Base-by-base conservation (phyloP, 2,329 filamentous ascomycete genomes). In the Diaporthe destruens region DNA sequence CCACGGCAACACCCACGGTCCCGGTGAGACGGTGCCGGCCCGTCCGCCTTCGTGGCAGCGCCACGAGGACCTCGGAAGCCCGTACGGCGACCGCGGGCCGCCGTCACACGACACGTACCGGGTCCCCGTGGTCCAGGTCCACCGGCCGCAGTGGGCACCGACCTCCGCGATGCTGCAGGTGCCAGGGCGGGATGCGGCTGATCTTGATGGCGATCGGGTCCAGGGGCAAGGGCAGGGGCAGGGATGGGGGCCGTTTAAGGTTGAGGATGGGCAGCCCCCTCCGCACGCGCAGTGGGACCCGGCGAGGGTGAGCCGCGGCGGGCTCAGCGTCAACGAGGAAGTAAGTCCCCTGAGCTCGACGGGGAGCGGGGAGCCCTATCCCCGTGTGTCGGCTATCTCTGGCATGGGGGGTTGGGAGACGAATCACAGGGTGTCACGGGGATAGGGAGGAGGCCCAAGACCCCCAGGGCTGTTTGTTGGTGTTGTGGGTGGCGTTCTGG, bases 271-370 rank as follows among this genome's bases (percentile, higher is more conserved):
- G 23, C 14, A 51, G 57, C 44, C 23, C 23, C 42, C 66, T 42
- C 53, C 59, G 68, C 56, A 53, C 36, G 1, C 59, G 61, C 56
- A 36, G 49, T 42, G 63, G 23, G 56, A 51, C 32, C 29, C 53
- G 2, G 53, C 63, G 18, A 54, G 61, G n/a, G 65, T 34, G 39
- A 44, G 34, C 25, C 54, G 55, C 6, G 42, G 36, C 8, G 42
- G 36, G 7, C 69, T 42, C 14, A 49, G 65, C 1, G 65, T 36
- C 1, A 32, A 32, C 8, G 72, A 71, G 18, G 73, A 72, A 32
- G 73, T 74, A 47, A 74, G 73, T 34, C 73, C 73, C 29, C 29
- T 74, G 59, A 74, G 73, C 71, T 72, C 71, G 6, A 61, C 71
- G 32, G 71, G 73, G 47, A 72, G 71, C 67, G 71, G 73, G 23